Evolutionary conservation across 2,329 filamentous ascomycete species (phyloP).

Genomic region (Pseudopyrenochaeta lycopersici): DNA sequence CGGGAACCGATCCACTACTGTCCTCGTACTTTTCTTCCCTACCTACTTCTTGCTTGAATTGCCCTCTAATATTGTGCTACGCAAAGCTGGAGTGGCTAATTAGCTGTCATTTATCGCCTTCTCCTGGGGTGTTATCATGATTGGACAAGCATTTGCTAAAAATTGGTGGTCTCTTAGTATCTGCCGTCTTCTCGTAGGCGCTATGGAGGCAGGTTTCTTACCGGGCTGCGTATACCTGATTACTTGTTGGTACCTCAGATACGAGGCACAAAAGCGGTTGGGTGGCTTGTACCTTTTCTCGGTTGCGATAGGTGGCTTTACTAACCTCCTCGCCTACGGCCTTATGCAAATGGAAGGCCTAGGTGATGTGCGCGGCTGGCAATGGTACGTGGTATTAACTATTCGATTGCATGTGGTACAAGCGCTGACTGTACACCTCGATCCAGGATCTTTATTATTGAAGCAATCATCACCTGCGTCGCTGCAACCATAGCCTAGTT

Average conservation of each 20-base stretch:
- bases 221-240: constrained; percentile 39
- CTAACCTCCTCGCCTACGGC: constrained; percentile 39
- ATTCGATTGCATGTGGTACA: too few relatives aligned
- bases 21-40: constrained; percentile 37
- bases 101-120: constrained; percentile 38
- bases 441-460: constrained; percentile 43
- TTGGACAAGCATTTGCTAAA: constrained; percentile 35
- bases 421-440: too few relatives aligned
- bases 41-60: constrained; percentile 35
- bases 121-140: constrained; percentile 37
- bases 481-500: constrained; percentile 34
- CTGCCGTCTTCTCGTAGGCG: constrained; percentile 32
- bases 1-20: constrained; percentile 34
- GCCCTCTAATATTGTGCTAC: constrained; percentile 34
- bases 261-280: constrained; percentile 30
- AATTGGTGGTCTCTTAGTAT: constrained; percentile 31
- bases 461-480: constrained; percentile 35
- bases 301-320: constrained; percentile 35
- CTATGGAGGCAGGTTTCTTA: constrained; percentile 38
- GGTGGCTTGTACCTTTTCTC: constrained; percentile 36
- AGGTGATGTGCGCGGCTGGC: constrained; percentile 33
- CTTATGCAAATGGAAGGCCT: constrained; percentile 39
- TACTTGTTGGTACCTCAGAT: constrained; percentile 38
- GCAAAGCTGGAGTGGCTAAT: constrained; percentile 36
- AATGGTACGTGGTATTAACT: too few relatives aligned